These are phyloP conservation scores for Fusarium sp. DNA, from an alignment of 2,329 filamentous ascomycete genomes.

Conservation along the genomic window DNA sequence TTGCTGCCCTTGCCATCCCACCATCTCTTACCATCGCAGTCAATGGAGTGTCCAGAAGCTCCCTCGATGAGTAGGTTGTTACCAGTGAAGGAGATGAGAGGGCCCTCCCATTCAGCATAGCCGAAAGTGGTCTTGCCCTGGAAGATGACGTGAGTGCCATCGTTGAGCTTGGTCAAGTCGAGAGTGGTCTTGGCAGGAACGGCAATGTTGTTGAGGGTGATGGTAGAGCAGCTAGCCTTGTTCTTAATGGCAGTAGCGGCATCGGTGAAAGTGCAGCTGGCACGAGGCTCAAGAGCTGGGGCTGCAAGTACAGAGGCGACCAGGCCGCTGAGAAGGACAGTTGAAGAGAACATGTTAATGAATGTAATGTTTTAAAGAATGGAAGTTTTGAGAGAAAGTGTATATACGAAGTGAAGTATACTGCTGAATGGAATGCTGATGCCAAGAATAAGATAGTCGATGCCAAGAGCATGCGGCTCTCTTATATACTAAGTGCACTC, in stretches of 20 bases:
- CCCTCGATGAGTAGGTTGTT: slow-evolving; percentile 63
- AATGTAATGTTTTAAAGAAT: neutral
- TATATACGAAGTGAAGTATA: neutral
- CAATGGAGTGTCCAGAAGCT: slow-evolving; percentile 57
- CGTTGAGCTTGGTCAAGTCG: slow-evolving; percentile 62
- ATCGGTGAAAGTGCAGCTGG: slow-evolving; percentile 63
- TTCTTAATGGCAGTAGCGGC: slow-evolving; percentile 57
- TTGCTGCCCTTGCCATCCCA: slow-evolving; percentile 70
- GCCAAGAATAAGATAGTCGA: neutral
- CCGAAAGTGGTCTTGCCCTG: slow-evolving; percentile 73
- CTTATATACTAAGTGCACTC: neutral
- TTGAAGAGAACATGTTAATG: slow-evolving; percentile 24
- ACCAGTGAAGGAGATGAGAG: slow-evolving; percentile 69
- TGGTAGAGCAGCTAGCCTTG: slow-evolving; percentile 62
- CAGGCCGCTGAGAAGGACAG: slow-evolving; percentile 43
- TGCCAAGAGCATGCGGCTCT: neutral
- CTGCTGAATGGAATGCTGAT: neutral
- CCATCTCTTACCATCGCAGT: slow-evolving; percentile 65
- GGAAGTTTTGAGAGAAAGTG: neutral
- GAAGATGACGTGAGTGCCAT: slow-evolving; percentile 66
- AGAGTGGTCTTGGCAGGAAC: slow-evolving; percentile 68
- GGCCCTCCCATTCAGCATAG: slow-evolving; percentile 72
- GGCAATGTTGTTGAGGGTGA: slow-evolving; percentile 60
- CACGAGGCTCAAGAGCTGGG: slow-evolving; percentile 37
- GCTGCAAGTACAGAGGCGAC: slow-evolving; percentile 38